These are phyloP conservation scores for Dactylorhiza incarnata DNA, from an alignment of 106 monocot genomes.

Conservation along the genomic window DNA sequence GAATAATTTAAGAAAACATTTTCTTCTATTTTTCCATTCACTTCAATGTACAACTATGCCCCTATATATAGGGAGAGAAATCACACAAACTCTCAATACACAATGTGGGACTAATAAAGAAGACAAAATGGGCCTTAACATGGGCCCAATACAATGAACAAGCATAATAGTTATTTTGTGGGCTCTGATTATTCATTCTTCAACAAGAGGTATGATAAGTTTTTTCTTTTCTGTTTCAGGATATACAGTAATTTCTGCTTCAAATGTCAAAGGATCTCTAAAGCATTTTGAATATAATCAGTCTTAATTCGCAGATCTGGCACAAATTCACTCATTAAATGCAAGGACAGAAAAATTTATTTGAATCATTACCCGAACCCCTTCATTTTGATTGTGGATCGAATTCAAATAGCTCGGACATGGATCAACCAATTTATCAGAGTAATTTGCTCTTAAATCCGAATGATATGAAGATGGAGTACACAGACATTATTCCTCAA, in stretches of 20 bases:
- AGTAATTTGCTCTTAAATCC: slow-evolving; percentile 15
- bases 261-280: not conserved
- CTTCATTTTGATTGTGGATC: slow-evolving; percentile 30
- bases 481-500: slow-evolving; percentile 10
- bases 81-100: too few relatives aligned
- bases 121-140: too few relatives aligned
- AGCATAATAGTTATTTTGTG: too few relatives aligned
- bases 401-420: slow-evolving; percentile 15
- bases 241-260: not conserved
- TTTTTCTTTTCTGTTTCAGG: not conserved
- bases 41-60: too few relatives aligned
- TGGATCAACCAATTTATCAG: slow-evolving; percentile 30
- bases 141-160: too few relatives aligned
- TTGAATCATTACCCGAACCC: slow-evolving; percentile 18
- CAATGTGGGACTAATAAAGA: too few relatives aligned
- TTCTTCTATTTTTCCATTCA: too few relatives aligned
- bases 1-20: too few relatives aligned
- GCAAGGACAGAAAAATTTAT: slow-evolving; percentile 21
- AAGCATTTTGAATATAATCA: not conserved
- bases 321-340: slow-evolving; percentile 1
- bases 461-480: slow-evolving; percentile 18
- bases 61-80: too few relatives aligned
- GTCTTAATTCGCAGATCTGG: not conserved
- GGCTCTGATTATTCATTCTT: too few relatives aligned
- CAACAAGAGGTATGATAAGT: too few relatives aligned